Conservation (phyloP, 1,284 basidiomycete species). For the Mycena citricolor region DNA sequence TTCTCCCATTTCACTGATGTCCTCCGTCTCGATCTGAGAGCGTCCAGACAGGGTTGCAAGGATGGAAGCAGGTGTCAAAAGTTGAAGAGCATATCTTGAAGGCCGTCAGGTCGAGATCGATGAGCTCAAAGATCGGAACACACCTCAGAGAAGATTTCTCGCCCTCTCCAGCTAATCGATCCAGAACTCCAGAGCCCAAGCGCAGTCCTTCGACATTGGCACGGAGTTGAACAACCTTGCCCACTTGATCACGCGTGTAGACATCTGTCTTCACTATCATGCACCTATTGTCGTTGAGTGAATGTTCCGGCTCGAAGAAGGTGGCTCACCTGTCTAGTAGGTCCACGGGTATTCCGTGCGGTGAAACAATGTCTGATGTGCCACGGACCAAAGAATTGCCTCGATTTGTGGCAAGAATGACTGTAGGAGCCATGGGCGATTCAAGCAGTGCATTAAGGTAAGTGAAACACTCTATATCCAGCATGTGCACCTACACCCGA, state of each 20-base stretch:
- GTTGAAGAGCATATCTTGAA: conserved; percentile 92
- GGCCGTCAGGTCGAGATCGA: conserved; percentile 10
- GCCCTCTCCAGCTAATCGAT: conserved; percentile 82
- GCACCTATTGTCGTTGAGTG: conserved; percentile 52
- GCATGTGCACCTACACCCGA: conserved; percentile 88
- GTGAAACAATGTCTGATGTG: conserved; percentile 87
- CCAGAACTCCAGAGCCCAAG: conserved; percentile 76
- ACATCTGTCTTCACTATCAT: conserved; percentile 94
- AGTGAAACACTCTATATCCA: conserved; percentile 99
- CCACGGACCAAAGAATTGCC: conserved; percentile 91
- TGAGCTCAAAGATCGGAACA: conserved; percentile 26
- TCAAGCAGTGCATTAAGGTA: conserved; percentile 96
- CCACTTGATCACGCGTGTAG: conserved; percentile 85
- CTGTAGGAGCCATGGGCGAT: conserved; percentile 95
- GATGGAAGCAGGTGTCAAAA: conserved; percentile 92
- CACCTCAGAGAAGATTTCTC: conserved; percentile 83
- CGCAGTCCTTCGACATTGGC: conserved; percentile 86
- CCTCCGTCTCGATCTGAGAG: conserved; percentile 79
- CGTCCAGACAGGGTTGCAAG: conserved; percentile 78
- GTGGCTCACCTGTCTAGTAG: conserved; percentile 82
- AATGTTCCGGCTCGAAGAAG: too few relatives aligned
- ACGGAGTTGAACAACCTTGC: conserved; percentile 83
- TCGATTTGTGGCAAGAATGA: conserved; percentile 95
- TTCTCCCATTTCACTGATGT: conserved; percentile 90
- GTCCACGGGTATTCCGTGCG: conserved; percentile 95